These are phyloP conservation scores for Neurospora sp. DNA, from an alignment of 495 filamentous ascomycete genomes.

Conservation along the genomic window DNA sequence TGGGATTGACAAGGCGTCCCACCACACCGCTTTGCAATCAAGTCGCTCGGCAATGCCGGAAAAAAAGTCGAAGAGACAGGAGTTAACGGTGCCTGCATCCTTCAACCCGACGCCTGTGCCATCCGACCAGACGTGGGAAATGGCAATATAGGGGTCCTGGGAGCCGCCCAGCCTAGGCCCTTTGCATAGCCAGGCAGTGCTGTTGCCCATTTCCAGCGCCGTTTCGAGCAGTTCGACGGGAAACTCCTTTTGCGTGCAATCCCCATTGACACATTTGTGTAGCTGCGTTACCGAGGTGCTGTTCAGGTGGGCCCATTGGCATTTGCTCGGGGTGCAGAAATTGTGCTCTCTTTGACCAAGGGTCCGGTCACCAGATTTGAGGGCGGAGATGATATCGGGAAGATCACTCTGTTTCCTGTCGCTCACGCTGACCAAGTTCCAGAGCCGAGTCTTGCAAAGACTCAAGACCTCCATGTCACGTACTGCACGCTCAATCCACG, in stretches of 20 bases:
- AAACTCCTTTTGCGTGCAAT: neutral
- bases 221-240: neutral
- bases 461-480: neutral
- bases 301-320: neutral
- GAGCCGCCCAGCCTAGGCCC: neutral
- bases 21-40: conserved; percentile 13
- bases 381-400: neutral
- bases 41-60: conserved; percentile 1
- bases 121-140: conserved; percentile 17
- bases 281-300: neutral
- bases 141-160: conserved; percentile 6
- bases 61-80: conserved; percentile 10
- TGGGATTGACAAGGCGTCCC: conserved; percentile 9
- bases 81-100: conserved; percentile 6
- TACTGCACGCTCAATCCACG: neutral
- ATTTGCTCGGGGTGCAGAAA: neutral
- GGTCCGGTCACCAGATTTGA: neutral
- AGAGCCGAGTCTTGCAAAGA: neutral
- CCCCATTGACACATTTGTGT: neutral
- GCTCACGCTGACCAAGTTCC: conserved; percentile 1
- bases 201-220: neutral
- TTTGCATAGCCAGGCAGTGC: neutral
- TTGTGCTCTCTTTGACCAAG: neutral
- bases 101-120: conserved; percentile 10
- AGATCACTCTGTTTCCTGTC: neutral